Conservation (phyloP, 1,284 basidiomycete species). For the Ustilago tritici region DNA sequence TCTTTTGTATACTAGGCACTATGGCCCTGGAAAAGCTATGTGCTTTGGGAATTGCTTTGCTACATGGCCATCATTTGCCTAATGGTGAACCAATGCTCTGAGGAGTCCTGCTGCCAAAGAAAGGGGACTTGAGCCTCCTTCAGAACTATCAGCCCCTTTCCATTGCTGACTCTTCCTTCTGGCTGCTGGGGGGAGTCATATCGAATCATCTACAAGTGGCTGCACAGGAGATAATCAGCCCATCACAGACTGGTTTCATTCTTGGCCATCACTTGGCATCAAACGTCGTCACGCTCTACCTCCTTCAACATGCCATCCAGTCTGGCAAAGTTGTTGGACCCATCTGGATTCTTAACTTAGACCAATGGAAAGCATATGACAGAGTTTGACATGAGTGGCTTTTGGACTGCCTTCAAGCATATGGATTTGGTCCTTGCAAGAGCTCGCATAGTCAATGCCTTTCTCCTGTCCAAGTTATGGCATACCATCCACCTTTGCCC, state of each 20-base stretch:
- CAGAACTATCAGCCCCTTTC: background rate
- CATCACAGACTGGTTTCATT: background rate
- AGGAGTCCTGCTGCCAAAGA: background rate
- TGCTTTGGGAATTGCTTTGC: background rate
- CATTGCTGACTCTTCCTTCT: background rate
- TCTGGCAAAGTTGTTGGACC: background rate
- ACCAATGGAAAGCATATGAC: background rate
- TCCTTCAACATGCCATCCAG: background rate
- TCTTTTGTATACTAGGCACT: too few species aligned
- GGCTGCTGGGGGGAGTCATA: background rate
- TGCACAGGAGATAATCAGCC: background rate
- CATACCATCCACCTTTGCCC: too few species aligned
- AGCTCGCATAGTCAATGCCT: too few species aligned
- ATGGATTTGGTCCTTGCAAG: background rate
- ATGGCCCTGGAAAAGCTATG: background rate
- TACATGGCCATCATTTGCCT: background rate
- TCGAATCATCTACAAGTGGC: background rate
- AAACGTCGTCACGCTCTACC: background rate
- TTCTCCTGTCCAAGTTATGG: too few species aligned
- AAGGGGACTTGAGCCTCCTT: background rate
- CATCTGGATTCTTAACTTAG: background rate
- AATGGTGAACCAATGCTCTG: background rate
- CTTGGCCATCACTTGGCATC: background rate
- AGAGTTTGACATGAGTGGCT: constrained; percentile 1
- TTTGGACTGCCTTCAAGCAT: background rate